Evolutionary conservation across 768 basidiomycete genomes (phyloP).

Genomic region (Termitomyces heimii): DNA sequence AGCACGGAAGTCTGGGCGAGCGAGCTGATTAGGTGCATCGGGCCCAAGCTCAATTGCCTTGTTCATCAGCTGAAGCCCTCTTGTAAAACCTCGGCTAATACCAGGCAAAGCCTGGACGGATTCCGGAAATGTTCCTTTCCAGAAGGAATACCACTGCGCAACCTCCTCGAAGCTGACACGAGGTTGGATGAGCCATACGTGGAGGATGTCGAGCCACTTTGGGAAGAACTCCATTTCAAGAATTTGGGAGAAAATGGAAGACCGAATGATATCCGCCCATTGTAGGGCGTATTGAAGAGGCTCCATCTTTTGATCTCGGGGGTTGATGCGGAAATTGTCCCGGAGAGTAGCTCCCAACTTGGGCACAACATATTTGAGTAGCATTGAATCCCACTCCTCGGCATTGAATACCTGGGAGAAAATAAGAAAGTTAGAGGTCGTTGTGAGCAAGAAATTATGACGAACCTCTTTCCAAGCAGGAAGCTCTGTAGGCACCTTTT

Average conservation of each 20-base stretch:
- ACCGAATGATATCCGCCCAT: slow-evolving; percentile 72
- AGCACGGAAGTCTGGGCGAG: slow-evolving; percentile 59
- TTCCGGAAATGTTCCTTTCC: slow-evolving; percentile 79
- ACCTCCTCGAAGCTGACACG: slow-evolving; percentile 88
- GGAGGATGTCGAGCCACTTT: slow-evolving; percentile 90
- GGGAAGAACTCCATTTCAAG: slow-evolving; percentile 93
- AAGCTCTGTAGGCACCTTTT: slow-evolving; percentile 74
- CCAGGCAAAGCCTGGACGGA: slow-evolving; percentile 58
- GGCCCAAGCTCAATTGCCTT: slow-evolving; percentile 84
- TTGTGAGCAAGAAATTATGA: slow-evolving; percentile 2
- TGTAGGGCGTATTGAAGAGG: slow-evolving; percentile 71
- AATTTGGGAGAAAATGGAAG: slow-evolving; percentile 75
- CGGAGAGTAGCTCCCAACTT: slow-evolving; percentile 82
- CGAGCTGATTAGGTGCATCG: slow-evolving; percentile 61
- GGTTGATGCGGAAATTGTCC: slow-evolving; percentile 86
- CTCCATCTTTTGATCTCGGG: slow-evolving; percentile 82
- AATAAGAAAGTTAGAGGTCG: neutral
- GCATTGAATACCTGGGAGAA: slow-evolving; percentile 59
- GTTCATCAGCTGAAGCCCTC: slow-evolving; percentile 91
- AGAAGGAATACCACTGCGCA: slow-evolving; percentile 87
- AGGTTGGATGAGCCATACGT: slow-evolving; percentile 91
- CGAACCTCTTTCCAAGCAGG: slow-evolving; percentile 76
- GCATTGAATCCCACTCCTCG: slow-evolving; percentile 84
- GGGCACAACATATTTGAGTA: slow-evolving; percentile 89
- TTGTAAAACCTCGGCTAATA: slow-evolving; percentile 75